A percentile compares a stretch with the other conserved stretches of the same genome.
Evolutionary conservation across 257 asterid genomes (phyloP).

Genomic region (Capsicum baccatum): DNA sequence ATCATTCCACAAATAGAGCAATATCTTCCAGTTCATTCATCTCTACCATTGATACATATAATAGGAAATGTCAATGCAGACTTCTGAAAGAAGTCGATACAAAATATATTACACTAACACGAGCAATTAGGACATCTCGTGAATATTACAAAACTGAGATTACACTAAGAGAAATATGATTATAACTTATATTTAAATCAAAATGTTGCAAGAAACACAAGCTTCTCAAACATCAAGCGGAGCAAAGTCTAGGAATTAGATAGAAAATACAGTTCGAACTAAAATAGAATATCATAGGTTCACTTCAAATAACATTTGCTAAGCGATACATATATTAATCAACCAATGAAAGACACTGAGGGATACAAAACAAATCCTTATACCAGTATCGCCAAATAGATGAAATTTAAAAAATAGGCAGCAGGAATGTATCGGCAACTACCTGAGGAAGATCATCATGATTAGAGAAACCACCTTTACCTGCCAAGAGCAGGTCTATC

Average conservation of each 20-base stretch:
- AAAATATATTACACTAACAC: neutral
- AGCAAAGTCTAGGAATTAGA: neutral
- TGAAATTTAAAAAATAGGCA: slow-evolving; percentile 22
- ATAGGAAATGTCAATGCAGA: neutral
- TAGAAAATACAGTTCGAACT: neutral
- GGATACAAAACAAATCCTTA: neutral
- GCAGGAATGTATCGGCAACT: slow-evolving; percentile 33
- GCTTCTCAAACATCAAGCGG: slow-evolving; percentile 4
- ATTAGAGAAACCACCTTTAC: slow-evolving; percentile 90
- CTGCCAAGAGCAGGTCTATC: slow-evolving; percentile 81
- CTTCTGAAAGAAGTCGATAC: slow-evolving; percentile 23
- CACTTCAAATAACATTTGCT: slow-evolving; percentile 2
- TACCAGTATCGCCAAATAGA: slow-evolving; percentile 17
- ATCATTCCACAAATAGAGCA: slow-evolving; percentile 94
- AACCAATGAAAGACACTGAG: neutral
- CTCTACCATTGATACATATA: slow-evolving; percentile 47
- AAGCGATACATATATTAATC: neutral
- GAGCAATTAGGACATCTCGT: neutral
- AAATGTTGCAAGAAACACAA: slow-evolving; percentile 2
- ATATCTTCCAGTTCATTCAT: slow-evolving; percentile 97
- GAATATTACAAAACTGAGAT: neutral
- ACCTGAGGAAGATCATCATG: slow-evolving; percentile 98
- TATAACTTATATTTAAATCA: neutral
- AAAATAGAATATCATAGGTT: neutral
- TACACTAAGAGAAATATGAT: neutral